Conservation (phyloP, 331 rosid species). For the Pyracantha coccinea region DNA sequence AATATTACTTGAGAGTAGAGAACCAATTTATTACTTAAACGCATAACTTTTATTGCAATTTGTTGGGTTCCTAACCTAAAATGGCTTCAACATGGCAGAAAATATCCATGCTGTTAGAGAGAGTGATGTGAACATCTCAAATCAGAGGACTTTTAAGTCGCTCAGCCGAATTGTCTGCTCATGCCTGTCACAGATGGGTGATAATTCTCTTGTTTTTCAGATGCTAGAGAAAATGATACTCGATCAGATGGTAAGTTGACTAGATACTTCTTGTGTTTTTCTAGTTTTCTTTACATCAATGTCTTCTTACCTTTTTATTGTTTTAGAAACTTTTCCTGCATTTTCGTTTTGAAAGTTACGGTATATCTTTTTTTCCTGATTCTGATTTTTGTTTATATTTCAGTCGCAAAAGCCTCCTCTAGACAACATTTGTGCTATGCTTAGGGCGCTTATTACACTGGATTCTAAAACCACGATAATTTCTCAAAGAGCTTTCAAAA, state of each 20-base stretch:
- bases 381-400: conserved; percentile 4
- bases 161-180: conserved; percentile 39
- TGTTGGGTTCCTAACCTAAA: conserved; percentile 4
- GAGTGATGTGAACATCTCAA: conserved; percentile 24
- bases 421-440: conserved; percentile 59
- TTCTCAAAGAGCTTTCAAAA: conserved; percentile 38
- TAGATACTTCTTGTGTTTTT: background rate
- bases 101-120: conserved; percentile 23
- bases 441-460: conserved; percentile 44
- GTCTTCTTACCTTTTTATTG: background rate
- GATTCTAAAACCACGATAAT: conserved; percentile 52
- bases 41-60: background rate
- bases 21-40: background rate
- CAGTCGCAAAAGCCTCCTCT: conserved; percentile 51
- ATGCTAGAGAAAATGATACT: conserved; percentile 48
- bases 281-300: background rate
- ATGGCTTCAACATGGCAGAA: conserved; percentile 27
- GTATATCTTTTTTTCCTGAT: background rate
- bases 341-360: background rate
- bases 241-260: conserved; percentile 47
- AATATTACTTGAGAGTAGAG: background rate
- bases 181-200: conserved; percentile 58
- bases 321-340: background rate
- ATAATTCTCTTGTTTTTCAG: conserved; percentile 44
- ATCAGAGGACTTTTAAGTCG: conserved; percentile 29